These are phyloP conservation scores for Rhodotorula graminis DNA, from an alignment of 768 basidiomycete species.

Conservation along the genomic window DNA sequence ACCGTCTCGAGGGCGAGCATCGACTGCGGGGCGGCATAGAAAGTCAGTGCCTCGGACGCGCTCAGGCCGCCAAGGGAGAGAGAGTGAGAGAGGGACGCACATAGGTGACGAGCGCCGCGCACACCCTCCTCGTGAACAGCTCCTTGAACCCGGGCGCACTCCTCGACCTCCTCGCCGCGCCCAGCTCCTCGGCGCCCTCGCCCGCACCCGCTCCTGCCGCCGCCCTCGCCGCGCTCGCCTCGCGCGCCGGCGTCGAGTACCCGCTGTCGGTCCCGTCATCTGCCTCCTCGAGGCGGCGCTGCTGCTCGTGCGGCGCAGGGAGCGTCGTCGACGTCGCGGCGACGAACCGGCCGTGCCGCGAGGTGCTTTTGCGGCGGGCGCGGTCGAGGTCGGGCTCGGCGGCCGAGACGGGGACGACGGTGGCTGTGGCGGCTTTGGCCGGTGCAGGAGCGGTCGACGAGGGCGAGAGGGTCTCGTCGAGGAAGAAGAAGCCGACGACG, in stretches of 20 bases:
- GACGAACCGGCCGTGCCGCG: conserved; percentile 20
- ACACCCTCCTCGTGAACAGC: conserved; percentile 15
- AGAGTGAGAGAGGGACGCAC: background rate
- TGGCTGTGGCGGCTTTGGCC: background rate
- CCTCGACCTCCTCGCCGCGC: background rate
- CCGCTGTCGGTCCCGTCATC: conserved; percentile 26
- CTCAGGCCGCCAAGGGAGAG: too few species aligned
- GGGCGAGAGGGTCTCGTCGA: conserved; percentile 38
- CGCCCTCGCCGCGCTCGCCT: background rate
- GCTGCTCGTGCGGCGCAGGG: conserved; percentile 10
- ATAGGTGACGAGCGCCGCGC: conserved; percentile 14
- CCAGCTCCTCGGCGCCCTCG: background rate
- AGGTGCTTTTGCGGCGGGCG: background rate
- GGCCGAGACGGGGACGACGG: too few species aligned
- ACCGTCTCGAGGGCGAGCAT: conserved; percentile 35
- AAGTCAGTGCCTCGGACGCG: too few species aligned
- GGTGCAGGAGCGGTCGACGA: background rate
- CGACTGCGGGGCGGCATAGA: background rate
- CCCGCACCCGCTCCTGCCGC: background rate
- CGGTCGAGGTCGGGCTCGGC: too few species aligned
- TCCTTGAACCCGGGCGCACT: conserved; percentile 5
- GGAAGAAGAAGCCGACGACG: conserved; percentile 35
- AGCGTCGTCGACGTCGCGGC: conserved; percentile 24
- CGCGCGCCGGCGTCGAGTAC: conserved; percentile 18
- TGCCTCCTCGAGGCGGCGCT: conserved; percentile 8